Conservation (phyloP, 371 early-diverging fungal genomes). For the Smittium culicis region DNA sequence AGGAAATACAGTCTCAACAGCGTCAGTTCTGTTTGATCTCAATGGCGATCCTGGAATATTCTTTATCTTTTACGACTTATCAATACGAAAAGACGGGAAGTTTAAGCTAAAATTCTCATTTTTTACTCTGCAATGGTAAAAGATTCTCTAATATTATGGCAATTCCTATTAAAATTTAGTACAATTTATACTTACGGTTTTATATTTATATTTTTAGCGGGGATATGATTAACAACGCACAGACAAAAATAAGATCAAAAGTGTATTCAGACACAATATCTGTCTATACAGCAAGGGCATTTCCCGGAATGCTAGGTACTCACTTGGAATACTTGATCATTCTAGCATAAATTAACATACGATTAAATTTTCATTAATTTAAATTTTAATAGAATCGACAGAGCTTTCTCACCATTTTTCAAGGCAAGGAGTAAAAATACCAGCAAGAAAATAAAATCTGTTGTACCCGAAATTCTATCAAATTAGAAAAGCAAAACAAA, state of each 20-base stretch:
- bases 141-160: too few relatives aligned
- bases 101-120: conserved; percentile 33
- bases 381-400: background rate
- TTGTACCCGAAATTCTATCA: too few relatives aligned
- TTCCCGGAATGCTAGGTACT: conserved; percentile 44
- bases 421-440: background rate
- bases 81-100: conserved; percentile 35
- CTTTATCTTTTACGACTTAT: conserved; percentile 36
- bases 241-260: conserved; percentile 21
- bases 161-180: background rate
- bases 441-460: background rate
- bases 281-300: conserved; percentile 42
- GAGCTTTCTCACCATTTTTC: background rate
- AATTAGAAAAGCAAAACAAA: too few relatives aligned
- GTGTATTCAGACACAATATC: conserved; percentile 36
- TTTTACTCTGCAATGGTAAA: conserved; percentile 23
- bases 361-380: too few relatives aligned
- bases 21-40: conserved; percentile 42
- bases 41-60: conserved; percentile 50
- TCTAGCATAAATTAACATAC: too few relatives aligned
- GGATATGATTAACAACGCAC: conserved; percentile 27
- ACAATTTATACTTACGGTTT: background rate
- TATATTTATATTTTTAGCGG: conserved; percentile 12
- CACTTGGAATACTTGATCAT: too few relatives aligned
- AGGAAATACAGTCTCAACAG: conserved; percentile 54